Evolutionary conservation across 1,139 yeast species (phyloP).

Genomic region (Lodderomyces oxycetoniae): DNA sequence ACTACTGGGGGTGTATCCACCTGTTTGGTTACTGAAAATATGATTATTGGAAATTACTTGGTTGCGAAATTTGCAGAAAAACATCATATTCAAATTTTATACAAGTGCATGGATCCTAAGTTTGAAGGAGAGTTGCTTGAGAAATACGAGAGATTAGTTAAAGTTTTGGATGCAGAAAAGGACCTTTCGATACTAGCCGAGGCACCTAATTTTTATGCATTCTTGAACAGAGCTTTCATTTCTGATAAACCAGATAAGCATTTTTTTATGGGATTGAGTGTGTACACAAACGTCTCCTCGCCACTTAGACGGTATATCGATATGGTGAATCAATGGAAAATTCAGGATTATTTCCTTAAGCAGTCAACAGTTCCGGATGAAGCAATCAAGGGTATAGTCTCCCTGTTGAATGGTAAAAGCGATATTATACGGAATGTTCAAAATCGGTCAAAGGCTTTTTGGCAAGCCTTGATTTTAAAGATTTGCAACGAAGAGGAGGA

Average conservation of each 20-base stretch:
- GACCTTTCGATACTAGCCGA: constrained; percentile 13
- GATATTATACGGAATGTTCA: constrained; percentile 23
- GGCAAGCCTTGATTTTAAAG: constrained; percentile 37
- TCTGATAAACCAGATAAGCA: constrained; percentile 42
- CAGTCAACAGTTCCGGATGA: constrained; percentile 6
- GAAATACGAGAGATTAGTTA: constrained; percentile 29
- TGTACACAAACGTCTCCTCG: constrained; percentile 78
- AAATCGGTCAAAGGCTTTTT: constrained; percentile 27
- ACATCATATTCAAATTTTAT: constrained; percentile 54
- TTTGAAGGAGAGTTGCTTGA: constrained; percentile 26
- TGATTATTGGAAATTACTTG: constrained; percentile 71
- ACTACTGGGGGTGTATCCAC: constrained; percentile 4
- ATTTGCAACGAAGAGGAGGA: constrained; percentile 20
- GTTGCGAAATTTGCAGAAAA: constrained; percentile 50
- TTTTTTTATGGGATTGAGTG: constrained; percentile 56
- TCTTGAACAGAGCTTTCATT: constrained; percentile 23
- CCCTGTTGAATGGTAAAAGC: constrained; percentile 9
- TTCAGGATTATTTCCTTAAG: constrained; percentile 25
- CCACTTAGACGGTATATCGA: constrained; percentile 89
- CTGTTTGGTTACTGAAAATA: constrained; percentile 67
- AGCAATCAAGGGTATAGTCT: constrained; percentile 6
- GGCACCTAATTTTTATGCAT: constrained; percentile 13
- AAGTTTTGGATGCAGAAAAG: constrained; percentile 8
- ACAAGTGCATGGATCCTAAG: constrained; percentile 35
- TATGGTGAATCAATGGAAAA: constrained; percentile 65